Evolutionary conservation across 257 asterid genomes (phyloP).

Genomic region (Nicotiana sylvestris): DNA sequence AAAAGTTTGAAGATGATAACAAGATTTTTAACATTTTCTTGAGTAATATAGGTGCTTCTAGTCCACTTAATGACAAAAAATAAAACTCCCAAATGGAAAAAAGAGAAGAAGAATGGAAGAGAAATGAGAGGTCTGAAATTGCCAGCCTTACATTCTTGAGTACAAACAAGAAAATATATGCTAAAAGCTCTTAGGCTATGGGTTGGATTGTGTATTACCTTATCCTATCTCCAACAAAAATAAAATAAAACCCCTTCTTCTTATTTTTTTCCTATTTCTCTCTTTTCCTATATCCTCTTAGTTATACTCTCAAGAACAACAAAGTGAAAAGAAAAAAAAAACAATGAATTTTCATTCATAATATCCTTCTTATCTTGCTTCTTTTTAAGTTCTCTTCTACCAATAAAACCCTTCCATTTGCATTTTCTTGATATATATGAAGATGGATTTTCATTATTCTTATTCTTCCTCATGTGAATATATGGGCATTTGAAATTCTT

Average conservation of each 20-base stretch:
- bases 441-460: constrained; percentile 3
- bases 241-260: neutral
- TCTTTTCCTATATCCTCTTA: constrained; percentile 29
- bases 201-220: constrained; percentile 53
- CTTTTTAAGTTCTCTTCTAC: neutral
- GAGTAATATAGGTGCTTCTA: constrained; percentile 12
- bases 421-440: constrained; percentile 5
- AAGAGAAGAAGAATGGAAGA: constrained; percentile 23
- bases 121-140: constrained; percentile 60
- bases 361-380: constrained; percentile 12
- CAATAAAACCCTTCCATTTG: neutral
- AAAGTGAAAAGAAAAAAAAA: neutral
- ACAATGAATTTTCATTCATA: neutral
- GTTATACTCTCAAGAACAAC: constrained; percentile 17
- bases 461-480: constrained; percentile 18
- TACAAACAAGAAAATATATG: constrained; percentile 19
- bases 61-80: constrained; percentile 8
- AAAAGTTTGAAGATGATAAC: constrained; percentile 1
- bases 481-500: neutral
- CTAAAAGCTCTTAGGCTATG: constrained; percentile 17
- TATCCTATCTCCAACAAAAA: constrained; percentile 48
- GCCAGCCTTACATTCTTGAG: constrained; percentile 39
- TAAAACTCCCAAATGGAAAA: neutral
- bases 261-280: constrained; percentile 2
- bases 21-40: neutral